phyloP scores from a whole-genome alignment of 148 eudicot genomes.

The Oxyria digyna region DNA sequence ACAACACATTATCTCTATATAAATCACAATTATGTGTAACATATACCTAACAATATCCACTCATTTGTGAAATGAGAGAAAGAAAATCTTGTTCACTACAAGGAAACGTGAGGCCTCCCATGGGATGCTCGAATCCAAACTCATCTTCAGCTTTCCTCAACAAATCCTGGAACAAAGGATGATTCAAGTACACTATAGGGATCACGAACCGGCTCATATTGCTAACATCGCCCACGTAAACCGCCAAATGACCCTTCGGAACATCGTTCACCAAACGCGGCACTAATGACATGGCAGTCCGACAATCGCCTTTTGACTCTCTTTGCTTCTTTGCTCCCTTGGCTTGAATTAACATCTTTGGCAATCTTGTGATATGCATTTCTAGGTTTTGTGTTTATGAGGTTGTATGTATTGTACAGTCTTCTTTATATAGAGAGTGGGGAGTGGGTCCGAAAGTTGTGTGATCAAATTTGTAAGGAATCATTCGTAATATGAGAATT shows the following conservation, averaged over 20 bases:
- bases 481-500: no score
- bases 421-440: not conserved
- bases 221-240: slow-evolving; percentile 32
- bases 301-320: no score
- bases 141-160: slow-evolving; percentile 32
- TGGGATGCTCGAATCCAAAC: slow-evolving; percentile 41
- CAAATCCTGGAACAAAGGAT: slow-evolving; percentile 30
- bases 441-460: no score
- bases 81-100: slow-evolving; percentile 36
- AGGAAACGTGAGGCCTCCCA: slow-evolving; percentile 60
- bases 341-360: not conserved
- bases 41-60: not conserved
- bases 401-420: no score
- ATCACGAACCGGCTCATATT: slow-evolving; percentile 29
- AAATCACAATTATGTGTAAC: no score
- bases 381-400: no score
- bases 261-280: not conserved
- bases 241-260: slow-evolving; percentile 35
- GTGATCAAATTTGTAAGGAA: no score
- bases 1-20: not conserved
- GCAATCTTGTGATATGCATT: not conserved
- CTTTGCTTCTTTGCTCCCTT: not conserved
- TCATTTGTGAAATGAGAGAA: slow-evolving; percentile 14
- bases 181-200: slow-evolving; percentile 35
- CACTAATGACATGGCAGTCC: not conserved